Evolutionary conservation across 2,329 filamentous ascomycete species (phyloP).

Genomic region (Pseudogymnoascus sp.): DNA sequence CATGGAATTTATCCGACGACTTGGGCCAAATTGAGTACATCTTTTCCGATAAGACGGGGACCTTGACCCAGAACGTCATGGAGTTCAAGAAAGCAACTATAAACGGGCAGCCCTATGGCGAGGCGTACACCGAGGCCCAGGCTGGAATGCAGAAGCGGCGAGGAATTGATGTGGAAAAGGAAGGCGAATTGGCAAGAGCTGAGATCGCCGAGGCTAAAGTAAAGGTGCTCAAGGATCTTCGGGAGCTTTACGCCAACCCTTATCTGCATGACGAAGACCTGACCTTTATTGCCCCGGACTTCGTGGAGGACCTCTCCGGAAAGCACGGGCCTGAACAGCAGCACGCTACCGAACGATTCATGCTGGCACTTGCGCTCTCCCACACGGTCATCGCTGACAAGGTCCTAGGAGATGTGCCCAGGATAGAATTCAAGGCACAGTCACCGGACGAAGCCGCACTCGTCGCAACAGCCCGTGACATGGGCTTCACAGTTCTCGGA

Average conservation of each 20-base stretch:
- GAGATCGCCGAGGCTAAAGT: conserved; percentile 74
- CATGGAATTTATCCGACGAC: conserved; percentile 98
- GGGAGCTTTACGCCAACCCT: conserved; percentile 76
- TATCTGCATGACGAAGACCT: conserved; percentile 84
- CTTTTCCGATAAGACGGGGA: conserved; percentile 90
- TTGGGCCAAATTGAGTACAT: conserved; percentile 98
- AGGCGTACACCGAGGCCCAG: conserved; percentile 95
- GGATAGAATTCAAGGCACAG: conserved; percentile 91
- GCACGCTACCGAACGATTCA: conserved; percentile 76
- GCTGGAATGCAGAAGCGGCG: conserved; percentile 90
- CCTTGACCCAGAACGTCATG: conserved; percentile 86
- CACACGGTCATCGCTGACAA: conserved; percentile 93
- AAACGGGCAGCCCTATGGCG: conserved; percentile 92
- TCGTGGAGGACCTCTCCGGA: conserved; percentile 73
- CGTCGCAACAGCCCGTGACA: conserved; percentile 90
- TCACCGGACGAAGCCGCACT: conserved; percentile 94
- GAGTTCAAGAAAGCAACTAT: conserved; percentile 98
- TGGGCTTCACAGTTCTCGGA: conserved; percentile 87
- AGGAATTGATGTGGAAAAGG: conserved; percentile 78
- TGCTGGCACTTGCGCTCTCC: conserved; percentile 87
- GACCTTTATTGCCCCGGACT: conserved; percentile 88
- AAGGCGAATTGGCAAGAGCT: conserved; percentile 61
- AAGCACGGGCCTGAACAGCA: conserved; percentile 69
- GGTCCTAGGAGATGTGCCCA: conserved; percentile 77
- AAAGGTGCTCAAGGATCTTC: conserved; percentile 63